These are phyloP conservation scores for Boletellus deceptivus DNA, from an alignment of 1,284 basidiomycete species.

Conservation along the genomic window DNA sequence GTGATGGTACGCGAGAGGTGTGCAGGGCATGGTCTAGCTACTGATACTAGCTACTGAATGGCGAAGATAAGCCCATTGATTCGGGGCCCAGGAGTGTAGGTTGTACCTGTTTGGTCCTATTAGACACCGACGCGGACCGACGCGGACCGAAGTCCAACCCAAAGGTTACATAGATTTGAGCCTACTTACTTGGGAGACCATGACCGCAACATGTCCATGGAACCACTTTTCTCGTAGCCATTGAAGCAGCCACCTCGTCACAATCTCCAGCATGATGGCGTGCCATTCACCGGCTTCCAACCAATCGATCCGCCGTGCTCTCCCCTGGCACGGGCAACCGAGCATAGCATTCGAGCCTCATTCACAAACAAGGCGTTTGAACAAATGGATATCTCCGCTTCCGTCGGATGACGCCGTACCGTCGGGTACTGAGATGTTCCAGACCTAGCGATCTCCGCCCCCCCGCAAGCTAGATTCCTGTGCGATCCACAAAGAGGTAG, in stretches of 20 bases:
- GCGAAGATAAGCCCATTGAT: too few species aligned
- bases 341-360: constrained; percentile 35
- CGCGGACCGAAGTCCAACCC: too few species aligned
- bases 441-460: constrained; percentile 28
- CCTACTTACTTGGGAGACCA: neutral
- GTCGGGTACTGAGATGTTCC: constrained; percentile 25
- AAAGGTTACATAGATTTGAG: neutral
- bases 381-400: constrained; percentile 31
- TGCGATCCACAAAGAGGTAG: constrained; percentile 24
- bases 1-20: too few species aligned
- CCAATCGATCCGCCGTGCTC: constrained; percentile 43
- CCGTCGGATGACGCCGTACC: constrained; percentile 27
- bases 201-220: neutral
- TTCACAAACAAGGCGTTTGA: neutral
- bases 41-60: too few species aligned
- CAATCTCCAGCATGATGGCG: constrained; percentile 29
- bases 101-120: too few species aligned
- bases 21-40: too few species aligned
- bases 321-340: constrained; percentile 37
- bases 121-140: too few species aligned
- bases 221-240: neutral
- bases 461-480: constrained; percentile 37
- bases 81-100: too few species aligned
- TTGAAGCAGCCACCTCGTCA: constrained; percentile 23
- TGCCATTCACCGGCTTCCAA: constrained; percentile 35